These are phyloP conservation scores for Stellera chamaejasme DNA, from an alignment of 345 rosid species.

Conservation along the genomic window DNA sequence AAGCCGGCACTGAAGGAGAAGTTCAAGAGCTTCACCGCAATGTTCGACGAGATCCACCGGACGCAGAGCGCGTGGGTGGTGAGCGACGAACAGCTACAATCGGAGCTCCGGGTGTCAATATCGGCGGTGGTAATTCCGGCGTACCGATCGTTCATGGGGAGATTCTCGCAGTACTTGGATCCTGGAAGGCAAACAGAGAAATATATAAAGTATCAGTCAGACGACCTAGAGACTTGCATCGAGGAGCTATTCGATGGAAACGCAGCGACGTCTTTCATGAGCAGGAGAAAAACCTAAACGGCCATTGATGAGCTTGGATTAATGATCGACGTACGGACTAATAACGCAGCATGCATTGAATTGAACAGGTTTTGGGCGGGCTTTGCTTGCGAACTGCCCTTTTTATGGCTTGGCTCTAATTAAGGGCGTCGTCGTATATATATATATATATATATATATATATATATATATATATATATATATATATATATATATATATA, in stretches of 20 bases:
- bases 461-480: no score
- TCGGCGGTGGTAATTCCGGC: slow-evolving; percentile 73
- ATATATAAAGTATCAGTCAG: slow-evolving; percentile 81
- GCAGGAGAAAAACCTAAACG: slow-evolving; percentile 39
- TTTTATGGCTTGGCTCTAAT: no score
- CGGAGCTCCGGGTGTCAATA: slow-evolving; percentile 88
- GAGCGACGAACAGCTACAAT: slow-evolving; percentile 81
- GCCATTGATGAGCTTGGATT: no score
- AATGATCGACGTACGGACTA: no score
- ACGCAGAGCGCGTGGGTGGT: slow-evolving; percentile 88
- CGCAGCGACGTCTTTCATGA: slow-evolving; percentile 18
- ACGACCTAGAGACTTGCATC: slow-evolving; percentile 72
- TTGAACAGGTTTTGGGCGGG: background rate
- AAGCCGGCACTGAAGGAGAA: slow-evolving; percentile 81
- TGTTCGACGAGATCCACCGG: slow-evolving; percentile 88
- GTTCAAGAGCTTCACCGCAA: slow-evolving; percentile 74
- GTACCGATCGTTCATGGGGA: slow-evolving; percentile 67
- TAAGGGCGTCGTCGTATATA: no score
- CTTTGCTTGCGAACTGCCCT: slow-evolving; percentile 8
- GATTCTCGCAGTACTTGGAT: slow-evolving; percentile 59
- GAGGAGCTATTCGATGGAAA: slow-evolving; percentile 84
- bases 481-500: no score
- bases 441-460: no score
- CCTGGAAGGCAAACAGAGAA: slow-evolving; percentile 85
- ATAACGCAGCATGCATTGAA: background rate